phyloP scores from a whole-genome alignment of 768 basidiomycete genomes.

The Rhodotorula diobovata region DNA sequence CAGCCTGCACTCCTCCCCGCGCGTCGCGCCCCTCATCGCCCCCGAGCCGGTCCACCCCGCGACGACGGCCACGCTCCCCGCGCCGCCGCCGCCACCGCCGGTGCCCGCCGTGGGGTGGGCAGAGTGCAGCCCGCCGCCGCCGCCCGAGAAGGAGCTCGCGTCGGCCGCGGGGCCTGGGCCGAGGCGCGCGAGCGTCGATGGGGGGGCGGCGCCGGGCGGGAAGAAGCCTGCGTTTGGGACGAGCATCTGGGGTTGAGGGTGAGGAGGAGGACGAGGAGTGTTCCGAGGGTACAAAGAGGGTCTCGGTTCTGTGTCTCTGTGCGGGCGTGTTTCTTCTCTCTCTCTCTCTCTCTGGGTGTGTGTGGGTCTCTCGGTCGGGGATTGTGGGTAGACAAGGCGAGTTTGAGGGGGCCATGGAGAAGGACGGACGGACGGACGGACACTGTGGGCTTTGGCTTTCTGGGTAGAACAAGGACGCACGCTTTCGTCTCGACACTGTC shows the following conservation, averaged over 20 bases:
- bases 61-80: no score
- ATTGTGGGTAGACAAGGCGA: no score
- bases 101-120: background rate
- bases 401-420: no score
- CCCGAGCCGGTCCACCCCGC: no score
- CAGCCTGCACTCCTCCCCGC: conserved; percentile 8
- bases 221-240: conserved; percentile 17
- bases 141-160: background rate
- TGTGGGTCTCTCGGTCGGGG: background rate
- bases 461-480: background rate
- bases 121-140: background rate
- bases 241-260: conserved; percentile 19
- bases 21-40: no score
- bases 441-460: no score
- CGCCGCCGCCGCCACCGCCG: no score
- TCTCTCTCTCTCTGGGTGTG: background rate
- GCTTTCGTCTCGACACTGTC: no score
- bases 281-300: background rate
- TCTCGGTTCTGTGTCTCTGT: background rate
- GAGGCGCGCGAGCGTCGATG: conserved; percentile 7
- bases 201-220: background rate
- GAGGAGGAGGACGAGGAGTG: background rate
- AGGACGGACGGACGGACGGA: no score
- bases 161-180: background rate
- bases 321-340: no score